Percentiles rank a stretch among this genome's conserved stretches.
Conservation (phyloP, 2,329 filamentous ascomycete genomes). For the Trichoderma arundinaceum region DNA sequence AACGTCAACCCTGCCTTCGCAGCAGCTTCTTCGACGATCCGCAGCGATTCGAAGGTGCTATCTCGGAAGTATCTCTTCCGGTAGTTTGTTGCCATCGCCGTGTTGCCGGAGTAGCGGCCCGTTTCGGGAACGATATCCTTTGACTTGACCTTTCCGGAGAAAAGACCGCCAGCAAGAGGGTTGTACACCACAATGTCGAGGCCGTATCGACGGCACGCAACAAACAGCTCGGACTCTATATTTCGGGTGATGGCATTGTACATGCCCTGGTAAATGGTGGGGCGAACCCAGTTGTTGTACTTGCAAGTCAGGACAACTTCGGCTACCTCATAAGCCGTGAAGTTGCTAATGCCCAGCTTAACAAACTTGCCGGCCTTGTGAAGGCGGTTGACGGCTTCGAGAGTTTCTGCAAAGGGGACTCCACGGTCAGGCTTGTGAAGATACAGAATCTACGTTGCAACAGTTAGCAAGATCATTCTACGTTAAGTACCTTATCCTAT, state of each 20-base stretch:
- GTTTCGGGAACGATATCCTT: constrained; percentile 65
- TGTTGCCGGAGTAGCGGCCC: constrained; percentile 71
- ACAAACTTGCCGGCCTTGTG: constrained; percentile 89
- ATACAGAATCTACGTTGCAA: constrained; percentile 45
- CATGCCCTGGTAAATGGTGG: constrained; percentile 87
- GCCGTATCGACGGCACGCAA: constrained; percentile 57
- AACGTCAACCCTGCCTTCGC: constrained; percentile 71
- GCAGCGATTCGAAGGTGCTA: constrained; percentile 65
- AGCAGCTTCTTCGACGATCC: constrained; percentile 69
- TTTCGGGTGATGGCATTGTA: constrained; percentile 80
- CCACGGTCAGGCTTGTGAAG: constrained; percentile 58
- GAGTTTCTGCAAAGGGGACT: constrained; percentile 78
- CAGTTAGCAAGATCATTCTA: not conserved
- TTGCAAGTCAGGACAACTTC: constrained; percentile 82
- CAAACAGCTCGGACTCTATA: constrained; percentile 76
- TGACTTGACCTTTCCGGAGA: constrained; percentile 79
- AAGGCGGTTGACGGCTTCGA: constrained; percentile 77
- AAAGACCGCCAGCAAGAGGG: constrained; percentile 49
- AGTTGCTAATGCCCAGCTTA: constrained; percentile 80
- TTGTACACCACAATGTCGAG: constrained; percentile 33
- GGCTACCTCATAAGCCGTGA: constrained; percentile 84
- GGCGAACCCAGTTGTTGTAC: constrained; percentile 79
- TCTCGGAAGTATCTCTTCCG: constrained; percentile 75
- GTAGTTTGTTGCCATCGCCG: constrained; percentile 61
- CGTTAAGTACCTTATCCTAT: not conserved